Base-by-base conservation (phyloP, 176 grass and related monocot species). In the Carex scoparia region DNA sequence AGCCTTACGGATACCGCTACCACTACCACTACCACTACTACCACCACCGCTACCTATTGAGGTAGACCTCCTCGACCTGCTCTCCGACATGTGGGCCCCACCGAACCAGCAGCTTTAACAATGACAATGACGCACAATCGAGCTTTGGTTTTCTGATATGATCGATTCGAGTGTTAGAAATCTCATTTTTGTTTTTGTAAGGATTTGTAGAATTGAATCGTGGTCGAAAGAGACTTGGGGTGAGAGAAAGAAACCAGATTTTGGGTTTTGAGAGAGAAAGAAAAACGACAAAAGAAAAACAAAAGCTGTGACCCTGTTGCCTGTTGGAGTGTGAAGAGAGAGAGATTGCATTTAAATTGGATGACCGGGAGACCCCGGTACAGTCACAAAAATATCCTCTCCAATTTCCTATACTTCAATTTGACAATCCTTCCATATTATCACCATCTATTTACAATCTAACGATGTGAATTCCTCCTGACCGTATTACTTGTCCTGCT, bases 261-360 rank as follows among this genome's bases (percentile, higher is more conserved):
- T 44, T 63, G 58, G 79, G 79, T 81, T 81, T 60, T 10, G 79
- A 81, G 79, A 9, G 79, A 81, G 79, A 42, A 0, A 23, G 23
- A 4, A 30, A 57, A 79, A 79, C 44, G 74, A 81, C 56, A 19
- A 81, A 81, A 44, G 8, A 81, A 81, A 46, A 81, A 61, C 23
- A 77, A 77, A 76, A 54, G 48, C 73, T 77, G 73, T 51, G 40
- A 70, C 42, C 71, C 71, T 76, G 71, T 77, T 30, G 72, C 16
- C 13, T 40, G 66, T 69, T 38, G 32, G 1, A 23, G 79, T 5
- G 15, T 18, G 31, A 13, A 77, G 19, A 80, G 12, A 81, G 54
- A 81, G 57, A 63, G 79, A 81, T n/a, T 62, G 79, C 58, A 42
- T 64, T 81, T 81, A 81, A 81, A 81, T 81, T 10, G 33, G 79